Percentiles rank a stretch among this genome's conserved stretches.
Conservation (phyloP, 2,329 filamentous ascomycete species). For the Diatrype stigma region DNA sequence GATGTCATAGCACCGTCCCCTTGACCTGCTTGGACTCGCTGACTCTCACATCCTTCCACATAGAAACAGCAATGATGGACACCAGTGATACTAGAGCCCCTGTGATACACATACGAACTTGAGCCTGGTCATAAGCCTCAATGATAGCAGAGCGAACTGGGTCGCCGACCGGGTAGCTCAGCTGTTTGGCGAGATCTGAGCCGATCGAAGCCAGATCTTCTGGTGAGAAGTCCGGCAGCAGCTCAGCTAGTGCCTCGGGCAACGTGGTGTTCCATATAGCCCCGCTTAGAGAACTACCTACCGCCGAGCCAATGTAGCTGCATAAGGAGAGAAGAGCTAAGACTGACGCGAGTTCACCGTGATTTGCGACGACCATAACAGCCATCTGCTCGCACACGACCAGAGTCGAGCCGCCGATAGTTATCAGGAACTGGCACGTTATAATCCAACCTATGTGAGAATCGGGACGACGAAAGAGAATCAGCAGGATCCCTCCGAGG, state of each 20-base stretch:
- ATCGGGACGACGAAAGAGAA: slow-evolving; percentile 47
- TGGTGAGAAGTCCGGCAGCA: slow-evolving; percentile 21
- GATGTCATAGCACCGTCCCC: slow-evolving; percentile 26
- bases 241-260: slow-evolving; percentile 20
- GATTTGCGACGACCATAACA: slow-evolving; percentile 51
- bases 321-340: slow-evolving; percentile 39
- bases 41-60: slow-evolving; percentile 29
- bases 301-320: slow-evolving; percentile 32
- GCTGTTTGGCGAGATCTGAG: slow-evolving; percentile 29
- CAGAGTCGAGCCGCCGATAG: slow-evolving; percentile 48
- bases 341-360: slow-evolving; percentile 48
- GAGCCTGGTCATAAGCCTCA: slow-evolving; percentile 31
- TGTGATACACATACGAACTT: slow-evolving; percentile 33
- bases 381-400: slow-evolving; percentile 54
- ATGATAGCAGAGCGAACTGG: slow-evolving; percentile 30
- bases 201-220: slow-evolving; percentile 24
- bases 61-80: slow-evolving; percentile 25
- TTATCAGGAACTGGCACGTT: slow-evolving; percentile 53
- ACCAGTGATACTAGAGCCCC: slow-evolving; percentile 24
- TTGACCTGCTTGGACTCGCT: slow-evolving; percentile 29
- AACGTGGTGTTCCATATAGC: slow-evolving; percentile 40
- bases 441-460: slow-evolving; percentile 45
- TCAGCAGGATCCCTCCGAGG: slow-evolving; percentile 48
- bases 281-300: slow-evolving; percentile 40
- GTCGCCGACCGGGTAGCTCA: slow-evolving; percentile 29